phyloP scores from a whole-genome alignment of 106 monocot genomes.

The Dioscorea alata region DNA sequence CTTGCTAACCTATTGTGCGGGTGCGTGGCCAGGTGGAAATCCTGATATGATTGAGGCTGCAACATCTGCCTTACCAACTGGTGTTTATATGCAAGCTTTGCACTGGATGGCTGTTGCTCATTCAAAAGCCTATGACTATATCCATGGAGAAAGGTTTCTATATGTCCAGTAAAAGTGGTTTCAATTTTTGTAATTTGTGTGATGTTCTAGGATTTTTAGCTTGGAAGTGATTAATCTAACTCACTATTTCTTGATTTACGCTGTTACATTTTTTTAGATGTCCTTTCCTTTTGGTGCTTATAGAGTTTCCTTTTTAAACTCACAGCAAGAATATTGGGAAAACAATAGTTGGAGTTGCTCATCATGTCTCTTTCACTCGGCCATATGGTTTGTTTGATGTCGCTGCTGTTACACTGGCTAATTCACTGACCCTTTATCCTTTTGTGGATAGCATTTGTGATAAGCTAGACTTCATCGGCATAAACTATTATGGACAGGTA shows the following conservation, averaged over 20 bases:
- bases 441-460: slow-evolving; percentile 75
- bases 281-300: background rate
- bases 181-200: too few species aligned
- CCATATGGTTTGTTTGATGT: slow-evolving; percentile 94
- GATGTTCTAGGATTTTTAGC: too few species aligned
- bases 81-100: slow-evolving; percentile 75
- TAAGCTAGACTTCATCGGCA: slow-evolving; percentile 88
- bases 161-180: too few species aligned
- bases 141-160: slow-evolving; percentile 60
- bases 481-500: slow-evolving; percentile 98
- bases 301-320: slow-evolving; percentile 4
- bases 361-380: slow-evolving; percentile 82
- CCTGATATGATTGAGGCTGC: slow-evolving; percentile 88
- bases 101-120: slow-evolving; percentile 79
- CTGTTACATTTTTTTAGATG: background rate
- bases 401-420: slow-evolving; percentile 64
- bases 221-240: too few species aligned
- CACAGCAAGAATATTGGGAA: slow-evolving; percentile 39
- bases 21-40: slow-evolving; percentile 93
- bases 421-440: slow-evolving; percentile 76
- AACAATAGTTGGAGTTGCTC: slow-evolving; percentile 69
- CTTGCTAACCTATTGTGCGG: slow-evolving; percentile 84
- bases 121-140: slow-evolving; percentile 80
- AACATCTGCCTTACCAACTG: slow-evolving; percentile 79
- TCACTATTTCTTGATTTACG: too few species aligned